Evolutionary conservation across 2,329 filamentous ascomycete species (phyloP).

Genomic region (Colletotrichum horii): DNA sequence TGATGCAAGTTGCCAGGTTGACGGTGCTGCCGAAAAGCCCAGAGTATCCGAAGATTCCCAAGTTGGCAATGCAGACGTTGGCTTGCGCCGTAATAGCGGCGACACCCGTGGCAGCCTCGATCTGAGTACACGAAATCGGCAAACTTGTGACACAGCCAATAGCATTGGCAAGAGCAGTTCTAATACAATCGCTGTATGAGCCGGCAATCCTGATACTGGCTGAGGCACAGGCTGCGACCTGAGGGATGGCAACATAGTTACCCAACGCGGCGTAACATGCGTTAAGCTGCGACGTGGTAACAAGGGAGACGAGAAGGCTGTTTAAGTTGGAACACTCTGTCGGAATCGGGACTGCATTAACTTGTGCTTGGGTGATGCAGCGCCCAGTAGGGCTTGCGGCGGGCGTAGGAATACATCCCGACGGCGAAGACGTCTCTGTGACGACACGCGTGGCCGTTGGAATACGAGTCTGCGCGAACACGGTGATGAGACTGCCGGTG

Average conservation of each 20-base stretch:
- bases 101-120: not conserved
- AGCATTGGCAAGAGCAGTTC: not conserved
- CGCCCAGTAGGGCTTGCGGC: not conserved
- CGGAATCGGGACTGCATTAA: not conserved
- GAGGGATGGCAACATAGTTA: not conserved
- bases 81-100: not conserved
- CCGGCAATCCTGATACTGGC: fast-evolving
- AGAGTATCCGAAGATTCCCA: not conserved
- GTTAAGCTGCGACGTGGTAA: not conserved
- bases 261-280: not conserved
- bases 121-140: not conserved
- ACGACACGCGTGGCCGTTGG: not conserved
- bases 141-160: not conserved
- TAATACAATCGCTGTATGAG: not conserved
- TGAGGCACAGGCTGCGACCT: not conserved
- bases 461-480: not conserved
- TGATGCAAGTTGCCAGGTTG: not conserved
- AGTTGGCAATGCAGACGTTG: not conserved
- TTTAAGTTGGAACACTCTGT: not conserved
- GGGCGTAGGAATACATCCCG: conserved; percentile 1
- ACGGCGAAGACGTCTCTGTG: not conserved
- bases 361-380: not conserved
- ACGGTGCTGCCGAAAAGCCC: not conserved
- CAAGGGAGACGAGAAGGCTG: not conserved
- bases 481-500: not conserved